Evolutionary conservation across 1,284 basidiomycete species (phyloP).

Genomic region (Sutorius eximius): DNA sequence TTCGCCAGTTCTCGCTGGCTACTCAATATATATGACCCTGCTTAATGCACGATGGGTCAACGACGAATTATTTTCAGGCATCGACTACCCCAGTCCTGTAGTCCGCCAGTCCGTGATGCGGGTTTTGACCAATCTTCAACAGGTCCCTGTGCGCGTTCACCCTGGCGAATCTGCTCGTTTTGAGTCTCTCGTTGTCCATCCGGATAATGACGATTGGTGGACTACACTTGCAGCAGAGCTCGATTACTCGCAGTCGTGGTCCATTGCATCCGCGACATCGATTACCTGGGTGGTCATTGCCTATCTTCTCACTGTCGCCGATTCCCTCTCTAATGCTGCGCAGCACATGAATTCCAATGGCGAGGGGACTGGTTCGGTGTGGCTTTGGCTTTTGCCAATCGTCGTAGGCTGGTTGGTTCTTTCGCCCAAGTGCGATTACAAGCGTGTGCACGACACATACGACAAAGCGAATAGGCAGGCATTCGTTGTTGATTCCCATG

Average conservation of each 20-base stretch:
- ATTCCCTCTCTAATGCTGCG: constrained; percentile 36
- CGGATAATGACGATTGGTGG: constrained; percentile 37
- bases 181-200: constrained; percentile 33
- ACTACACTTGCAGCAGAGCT: constrained; percentile 20
- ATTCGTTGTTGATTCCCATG: background rate
- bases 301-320: constrained; percentile 42
- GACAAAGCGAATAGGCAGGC: constrained; percentile 32
- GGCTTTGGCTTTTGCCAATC: constrained; percentile 44
- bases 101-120: constrained; percentile 21
- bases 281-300: constrained; percentile 45
- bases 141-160: constrained; percentile 32
- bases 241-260: constrained; percentile 37
- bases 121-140: constrained; percentile 31
- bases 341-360: constrained; percentile 34
- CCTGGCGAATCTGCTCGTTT: constrained; percentile 24
- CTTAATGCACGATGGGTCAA: constrained; percentile 35
- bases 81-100: background rate
- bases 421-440: constrained; percentile 41
- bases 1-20: constrained; percentile 34
- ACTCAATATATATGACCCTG: constrained; percentile 35
- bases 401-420: constrained; percentile 44
- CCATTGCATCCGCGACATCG: constrained; percentile 39
- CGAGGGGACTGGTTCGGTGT: constrained; percentile 39
- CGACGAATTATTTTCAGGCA: constrained; percentile 17
- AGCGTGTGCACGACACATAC: constrained; percentile 33